Conservation (phyloP, 2,329 filamentous ascomycete genomes). For the Chrysosporium queenslandicum region DNA sequence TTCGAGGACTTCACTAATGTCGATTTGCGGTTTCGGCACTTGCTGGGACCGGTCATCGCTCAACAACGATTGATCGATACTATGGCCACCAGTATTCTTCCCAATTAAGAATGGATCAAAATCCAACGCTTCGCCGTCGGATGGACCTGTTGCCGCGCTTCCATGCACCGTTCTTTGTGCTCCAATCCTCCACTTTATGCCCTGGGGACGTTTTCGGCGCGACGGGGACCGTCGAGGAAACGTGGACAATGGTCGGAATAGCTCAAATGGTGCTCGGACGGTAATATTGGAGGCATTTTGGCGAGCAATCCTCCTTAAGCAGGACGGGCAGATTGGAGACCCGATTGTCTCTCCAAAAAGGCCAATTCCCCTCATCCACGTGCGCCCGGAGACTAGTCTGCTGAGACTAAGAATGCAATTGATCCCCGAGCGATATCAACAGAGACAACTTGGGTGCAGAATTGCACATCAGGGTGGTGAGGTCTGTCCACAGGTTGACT, state of each 20-base stretch:
- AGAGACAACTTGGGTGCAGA: neutral
- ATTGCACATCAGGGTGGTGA: neutral
- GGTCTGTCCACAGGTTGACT: neutral
- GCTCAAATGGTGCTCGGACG: neutral
- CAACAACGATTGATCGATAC: neutral
- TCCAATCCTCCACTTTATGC: slow-evolving; percentile 1
- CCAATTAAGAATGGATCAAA: neutral
- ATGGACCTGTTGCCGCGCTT: neutral
- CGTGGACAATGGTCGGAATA: slow-evolving; percentile 4
- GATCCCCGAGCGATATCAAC: neutral
- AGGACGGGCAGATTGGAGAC: slow-evolving; percentile 24
- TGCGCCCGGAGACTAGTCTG: neutral
- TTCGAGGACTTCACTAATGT: slow-evolving; percentile 20
- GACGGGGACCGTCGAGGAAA: slow-evolving; percentile 4
- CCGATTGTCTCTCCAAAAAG: slow-evolving; percentile 23
- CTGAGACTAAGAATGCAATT: neutral
- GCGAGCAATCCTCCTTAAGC: slow-evolving; percentile 17
- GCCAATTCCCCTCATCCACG: slow-evolving; percentile 22
- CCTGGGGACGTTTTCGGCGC: slow-evolving; percentile 1
- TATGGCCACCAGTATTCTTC: neutral
- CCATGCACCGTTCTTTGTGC: neutral
- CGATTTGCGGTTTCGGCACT: neutral
- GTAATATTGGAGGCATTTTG: slow-evolving; percentile 5
- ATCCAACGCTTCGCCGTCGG: neutral
- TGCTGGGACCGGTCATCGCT: no score